phyloP scores from a whole-genome alignment of 345 rosid species.

The Acer campestre region DNA sequence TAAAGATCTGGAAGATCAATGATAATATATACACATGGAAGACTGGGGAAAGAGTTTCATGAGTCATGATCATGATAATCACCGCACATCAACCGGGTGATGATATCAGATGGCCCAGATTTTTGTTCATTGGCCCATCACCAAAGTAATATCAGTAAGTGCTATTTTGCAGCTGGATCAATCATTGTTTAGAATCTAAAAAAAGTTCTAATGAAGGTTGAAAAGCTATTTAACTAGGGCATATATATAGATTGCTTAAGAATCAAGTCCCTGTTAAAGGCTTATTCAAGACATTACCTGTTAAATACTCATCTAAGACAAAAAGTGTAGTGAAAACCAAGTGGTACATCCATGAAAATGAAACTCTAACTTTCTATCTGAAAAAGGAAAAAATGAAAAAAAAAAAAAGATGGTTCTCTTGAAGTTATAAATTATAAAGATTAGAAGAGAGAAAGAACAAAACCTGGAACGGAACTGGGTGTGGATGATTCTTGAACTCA shows the following conservation, averaged over 20 bases:
- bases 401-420: not conserved
- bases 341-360: slow-evolving; percentile 21
- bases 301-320: slow-evolving; percentile 19
- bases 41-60: not conserved
- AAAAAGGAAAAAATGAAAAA: not conserved
- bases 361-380: slow-evolving; percentile 12
- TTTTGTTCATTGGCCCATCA: slow-evolving; percentile 14
- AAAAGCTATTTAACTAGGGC: not conserved
- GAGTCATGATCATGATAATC: slow-evolving; percentile 14
- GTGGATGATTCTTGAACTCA: slow-evolving; percentile 56
- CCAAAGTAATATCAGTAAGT: not conserved
- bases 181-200: not conserved
- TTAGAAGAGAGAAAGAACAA: slow-evolving; percentile 8
- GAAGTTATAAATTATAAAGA: not conserved
- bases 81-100: slow-evolving; percentile 1
- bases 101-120: slow-evolving; percentile 20
- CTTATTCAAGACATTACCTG: slow-evolving; percentile 17
- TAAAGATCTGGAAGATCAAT: not conserved
- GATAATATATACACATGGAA: not conserved
- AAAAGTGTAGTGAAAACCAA: slow-evolving; percentile 9
- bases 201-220: not conserved
- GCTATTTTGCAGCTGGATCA: not conserved
- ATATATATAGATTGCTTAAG: slow-evolving; percentile 26
- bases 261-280: slow-evolving; percentile 29
- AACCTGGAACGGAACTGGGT: slow-evolving; percentile 16